phyloP scores from a whole-genome alignment of 768 basidiomycete genomes.

The Kwoniella botswanensis region DNA sequence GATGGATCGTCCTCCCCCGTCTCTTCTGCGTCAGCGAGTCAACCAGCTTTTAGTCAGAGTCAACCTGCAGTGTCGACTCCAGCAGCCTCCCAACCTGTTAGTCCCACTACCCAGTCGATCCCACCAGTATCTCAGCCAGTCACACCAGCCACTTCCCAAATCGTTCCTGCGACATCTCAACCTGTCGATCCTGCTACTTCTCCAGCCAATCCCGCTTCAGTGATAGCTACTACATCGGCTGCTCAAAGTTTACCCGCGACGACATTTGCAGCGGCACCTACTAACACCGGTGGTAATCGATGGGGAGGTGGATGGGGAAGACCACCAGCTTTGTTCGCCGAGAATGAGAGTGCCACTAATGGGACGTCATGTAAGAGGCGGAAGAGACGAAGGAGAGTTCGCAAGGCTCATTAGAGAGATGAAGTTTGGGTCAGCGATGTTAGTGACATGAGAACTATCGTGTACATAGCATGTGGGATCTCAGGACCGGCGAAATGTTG shows the following conservation, averaged over 20 bases:
- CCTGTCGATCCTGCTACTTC: neutral
- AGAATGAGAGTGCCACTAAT: neutral
- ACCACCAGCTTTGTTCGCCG: neutral
- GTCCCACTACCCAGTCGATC: neutral
- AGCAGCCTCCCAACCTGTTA: neutral
- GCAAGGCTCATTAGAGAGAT: neutral
- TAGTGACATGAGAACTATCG: neutral
- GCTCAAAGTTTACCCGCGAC: neutral
- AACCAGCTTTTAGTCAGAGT: neutral
- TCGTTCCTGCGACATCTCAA: neutral
- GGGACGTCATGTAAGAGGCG: neutral
- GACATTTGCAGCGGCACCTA: neutral
- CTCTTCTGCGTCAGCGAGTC: neutral
- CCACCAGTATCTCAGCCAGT: neutral
- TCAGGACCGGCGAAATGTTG: neutral
- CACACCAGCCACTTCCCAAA: neutral
- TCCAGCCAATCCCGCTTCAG: neutral
- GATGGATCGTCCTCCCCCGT: neutral
- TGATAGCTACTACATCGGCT: neutral
- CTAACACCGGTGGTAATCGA: neutral
- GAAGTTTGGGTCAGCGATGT: neutral
- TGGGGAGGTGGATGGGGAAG: neutral
- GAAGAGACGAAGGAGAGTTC: neutral
- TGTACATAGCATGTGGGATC: neutral
- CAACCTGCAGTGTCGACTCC: neutral